phyloP scores from a whole-genome alignment of 2,329 filamentous ascomycete genomes.

The Stromatinia cepivora region DNA sequence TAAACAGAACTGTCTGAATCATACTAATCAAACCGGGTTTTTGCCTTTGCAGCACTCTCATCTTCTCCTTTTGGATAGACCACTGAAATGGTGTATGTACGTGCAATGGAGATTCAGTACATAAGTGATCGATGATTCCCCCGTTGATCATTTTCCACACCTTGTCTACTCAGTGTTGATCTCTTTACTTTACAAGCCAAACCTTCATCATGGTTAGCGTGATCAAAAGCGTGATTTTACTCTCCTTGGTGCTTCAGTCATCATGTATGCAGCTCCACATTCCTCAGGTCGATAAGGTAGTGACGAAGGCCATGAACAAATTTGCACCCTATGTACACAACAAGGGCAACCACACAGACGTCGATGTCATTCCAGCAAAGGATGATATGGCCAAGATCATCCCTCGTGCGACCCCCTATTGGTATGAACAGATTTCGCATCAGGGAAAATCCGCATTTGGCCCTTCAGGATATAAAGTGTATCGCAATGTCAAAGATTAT shows the following conservation, averaged over 20 bases:
- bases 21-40: not conserved
- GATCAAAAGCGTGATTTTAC: not conserved
- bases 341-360: slow-evolving; percentile 10
- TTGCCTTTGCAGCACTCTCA: not conserved
- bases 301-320: slow-evolving; percentile 19
- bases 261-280: slow-evolving; percentile 23
- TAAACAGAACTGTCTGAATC: not conserved
- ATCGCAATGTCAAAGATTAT: slow-evolving; percentile 29
- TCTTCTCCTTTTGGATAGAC: not conserved
- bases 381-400: slow-evolving; percentile 19
- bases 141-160: not conserved
- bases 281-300: slow-evolving; percentile 18
- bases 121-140: not conserved
- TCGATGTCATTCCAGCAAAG: slow-evolving; percentile 10
- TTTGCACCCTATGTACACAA: slow-evolving; percentile 19
- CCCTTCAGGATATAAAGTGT: slow-evolving; percentile 27
- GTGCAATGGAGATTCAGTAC: not conserved
- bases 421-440: slow-evolving; percentile 30
- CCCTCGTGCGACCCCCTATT: slow-evolving; percentile 26
- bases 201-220: slow-evolving; percentile 21
- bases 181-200: not conserved
- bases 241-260: slow-evolving; percentile 17
- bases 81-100: not conserved
- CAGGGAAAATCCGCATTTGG: slow-evolving; percentile 30
- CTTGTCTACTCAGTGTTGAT: not conserved